Conservation (phyloP, 345 rosid species). For the Brassica cretica region DNA sequence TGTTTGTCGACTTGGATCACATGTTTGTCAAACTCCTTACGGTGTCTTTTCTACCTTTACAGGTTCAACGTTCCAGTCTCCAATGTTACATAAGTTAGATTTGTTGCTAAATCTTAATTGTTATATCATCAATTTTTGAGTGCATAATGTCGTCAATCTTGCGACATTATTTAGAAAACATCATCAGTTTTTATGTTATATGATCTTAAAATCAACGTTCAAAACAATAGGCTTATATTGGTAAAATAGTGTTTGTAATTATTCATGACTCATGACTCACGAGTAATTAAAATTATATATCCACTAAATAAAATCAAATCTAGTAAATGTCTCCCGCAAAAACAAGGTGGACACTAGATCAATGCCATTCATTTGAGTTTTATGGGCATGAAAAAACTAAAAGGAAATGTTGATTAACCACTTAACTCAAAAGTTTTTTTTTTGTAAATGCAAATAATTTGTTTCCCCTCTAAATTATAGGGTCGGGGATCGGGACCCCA, state of each 20-base stretch:
- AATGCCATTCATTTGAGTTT: constrained; percentile 16
- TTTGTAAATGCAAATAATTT: not conserved
- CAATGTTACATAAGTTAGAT: not conserved
- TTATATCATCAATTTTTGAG: not conserved
- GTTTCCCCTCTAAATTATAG: not conserved
- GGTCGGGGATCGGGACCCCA: constrained; percentile 35
- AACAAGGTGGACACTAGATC: constrained; percentile 34
- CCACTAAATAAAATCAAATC: constrained; percentile 6
- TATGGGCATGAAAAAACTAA: constrained; percentile 4
- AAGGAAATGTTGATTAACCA: constrained; percentile 11
- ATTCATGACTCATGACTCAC: constrained; percentile 1
- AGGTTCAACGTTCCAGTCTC: not conserved
- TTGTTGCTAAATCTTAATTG: not conserved
- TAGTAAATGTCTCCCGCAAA: constrained; percentile 18
- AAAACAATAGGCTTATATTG: not conserved
- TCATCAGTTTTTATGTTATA: not conserved
- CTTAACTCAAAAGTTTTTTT: not conserved
- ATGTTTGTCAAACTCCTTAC: not conserved
- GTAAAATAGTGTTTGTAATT: not conserved
- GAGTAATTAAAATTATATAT: constrained; percentile 4
- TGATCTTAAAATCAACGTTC: not conserved
- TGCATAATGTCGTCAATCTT: not conserved
- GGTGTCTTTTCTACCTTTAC: not conserved
- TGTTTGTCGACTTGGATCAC: not conserved
- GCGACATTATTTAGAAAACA: not conserved